Conservation (phyloP, 257 asterid species). For the Voacanga thouarsii region DNA sequence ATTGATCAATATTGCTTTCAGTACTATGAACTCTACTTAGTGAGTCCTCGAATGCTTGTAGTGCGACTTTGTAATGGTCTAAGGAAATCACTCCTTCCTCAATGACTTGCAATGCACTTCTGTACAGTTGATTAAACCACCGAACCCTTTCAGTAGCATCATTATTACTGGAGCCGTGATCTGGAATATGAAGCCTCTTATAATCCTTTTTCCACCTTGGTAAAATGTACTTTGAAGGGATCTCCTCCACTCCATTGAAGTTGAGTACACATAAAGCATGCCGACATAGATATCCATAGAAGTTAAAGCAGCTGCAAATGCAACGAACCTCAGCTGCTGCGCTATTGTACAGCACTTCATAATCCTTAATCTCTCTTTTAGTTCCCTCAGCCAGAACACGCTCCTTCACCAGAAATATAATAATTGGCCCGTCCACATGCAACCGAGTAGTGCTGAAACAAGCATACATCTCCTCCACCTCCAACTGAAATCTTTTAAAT, state of each 20-base stretch:
- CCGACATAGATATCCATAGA: conserved; percentile 73
- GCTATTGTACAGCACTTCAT: conserved; percentile 61
- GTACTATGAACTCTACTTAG: conserved; percentile 52
- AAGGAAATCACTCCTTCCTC: conserved; percentile 76
- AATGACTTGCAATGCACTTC: conserved; percentile 74
- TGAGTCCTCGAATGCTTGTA: conserved; percentile 58
- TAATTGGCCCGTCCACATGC: conserved; percentile 53
- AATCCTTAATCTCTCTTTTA: conserved; percentile 58
- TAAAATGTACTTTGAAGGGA: conserved; percentile 63
- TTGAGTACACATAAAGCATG: conserved; percentile 75
- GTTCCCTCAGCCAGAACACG: conserved; percentile 57
- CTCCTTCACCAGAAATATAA: conserved; percentile 68
- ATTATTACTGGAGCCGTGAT: conserved; percentile 17
- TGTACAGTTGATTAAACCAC: conserved; percentile 49
- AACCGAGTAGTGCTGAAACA: conserved; percentile 74
- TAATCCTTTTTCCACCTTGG: conserved; percentile 74
- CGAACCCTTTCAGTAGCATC: conserved; percentile 38
- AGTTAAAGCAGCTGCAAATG: conserved; percentile 79
- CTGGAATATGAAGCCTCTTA: conserved; percentile 42
- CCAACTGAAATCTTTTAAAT: conserved; percentile 61
- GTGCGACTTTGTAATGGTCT: conserved; percentile 64
- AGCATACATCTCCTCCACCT: conserved; percentile 86
- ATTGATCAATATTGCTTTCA: conserved; percentile 30
- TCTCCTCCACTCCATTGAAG: conserved; percentile 73
- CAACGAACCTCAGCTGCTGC: conserved; percentile 64